phyloP scores from a whole-genome alignment of 139 green algal species.

The Micractinium sp. region DNA sequence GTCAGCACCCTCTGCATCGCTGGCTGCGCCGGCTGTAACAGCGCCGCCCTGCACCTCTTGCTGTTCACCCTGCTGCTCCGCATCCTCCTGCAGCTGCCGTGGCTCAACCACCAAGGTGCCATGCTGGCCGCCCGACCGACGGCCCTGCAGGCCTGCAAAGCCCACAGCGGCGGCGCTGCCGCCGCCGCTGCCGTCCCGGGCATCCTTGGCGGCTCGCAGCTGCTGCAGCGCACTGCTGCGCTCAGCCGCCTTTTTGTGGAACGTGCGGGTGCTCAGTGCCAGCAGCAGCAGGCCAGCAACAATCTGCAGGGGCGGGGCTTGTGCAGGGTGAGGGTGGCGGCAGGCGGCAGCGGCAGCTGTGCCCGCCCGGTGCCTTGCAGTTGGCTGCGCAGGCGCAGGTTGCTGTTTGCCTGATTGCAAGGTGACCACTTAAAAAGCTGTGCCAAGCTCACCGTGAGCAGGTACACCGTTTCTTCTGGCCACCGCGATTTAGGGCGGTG shows the following conservation, averaged over 20 bases:
- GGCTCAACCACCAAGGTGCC: background rate
- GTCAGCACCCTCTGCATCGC: background rate
- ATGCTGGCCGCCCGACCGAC: background rate
- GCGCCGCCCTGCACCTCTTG: background rate
- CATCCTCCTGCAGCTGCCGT: background rate
- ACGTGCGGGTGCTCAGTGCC: background rate
- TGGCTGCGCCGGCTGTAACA: background rate
- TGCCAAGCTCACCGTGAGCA: background rate
- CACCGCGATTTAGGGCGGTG: background rate
- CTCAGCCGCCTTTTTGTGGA: background rate
- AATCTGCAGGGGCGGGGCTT: background rate
- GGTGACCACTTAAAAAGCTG: too few species aligned
- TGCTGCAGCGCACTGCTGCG: conserved; percentile 10
- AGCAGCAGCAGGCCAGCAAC: conserved; percentile 14
- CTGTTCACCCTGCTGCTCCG: background rate
- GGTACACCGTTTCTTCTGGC: background rate
- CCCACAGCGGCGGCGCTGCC: background rate
- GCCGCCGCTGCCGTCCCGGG: background rate
- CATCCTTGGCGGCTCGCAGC: background rate
- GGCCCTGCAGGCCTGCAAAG: background rate
- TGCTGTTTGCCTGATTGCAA: too few species aligned
- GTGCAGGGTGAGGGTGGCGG: background rate
- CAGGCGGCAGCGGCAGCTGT: background rate
- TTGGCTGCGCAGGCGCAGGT: background rate
- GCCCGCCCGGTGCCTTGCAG: background rate